phyloP scores from a whole-genome alignment of 768 basidiomycete genomes.

The Tricholoma sp. region DNA sequence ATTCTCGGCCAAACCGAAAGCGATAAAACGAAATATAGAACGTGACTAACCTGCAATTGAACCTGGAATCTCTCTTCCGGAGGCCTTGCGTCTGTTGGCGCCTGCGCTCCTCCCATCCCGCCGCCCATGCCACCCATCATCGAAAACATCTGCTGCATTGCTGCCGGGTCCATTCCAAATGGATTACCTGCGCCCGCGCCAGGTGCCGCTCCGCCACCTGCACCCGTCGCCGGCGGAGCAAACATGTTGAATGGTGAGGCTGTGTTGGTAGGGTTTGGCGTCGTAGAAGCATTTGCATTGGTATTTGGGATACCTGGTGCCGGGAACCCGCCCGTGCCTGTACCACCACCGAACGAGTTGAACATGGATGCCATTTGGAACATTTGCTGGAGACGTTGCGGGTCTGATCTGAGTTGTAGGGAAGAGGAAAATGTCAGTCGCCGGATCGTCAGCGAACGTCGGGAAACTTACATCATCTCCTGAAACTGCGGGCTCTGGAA shows the following conservation, averaged over 20 bases:
- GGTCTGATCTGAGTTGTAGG: constrained; percentile 52
- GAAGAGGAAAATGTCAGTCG: background rate
- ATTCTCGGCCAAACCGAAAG: background rate
- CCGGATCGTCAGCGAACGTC: background rate
- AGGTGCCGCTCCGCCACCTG: constrained; percentile 5
- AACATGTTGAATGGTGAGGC: constrained; percentile 21
- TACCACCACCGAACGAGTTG: constrained; percentile 10
- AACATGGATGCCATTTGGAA: constrained; percentile 66
- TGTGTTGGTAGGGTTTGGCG: background rate
- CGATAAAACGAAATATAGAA: background rate
- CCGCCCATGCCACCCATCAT: constrained; percentile 21
- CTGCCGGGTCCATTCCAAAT: constrained; percentile 34
- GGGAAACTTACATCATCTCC: constrained; percentile 58
- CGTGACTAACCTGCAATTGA: constrained; percentile 61
- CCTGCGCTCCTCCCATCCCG: constrained; percentile 29
- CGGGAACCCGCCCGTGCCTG: constrained; percentile 37
- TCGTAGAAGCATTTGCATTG: background rate
- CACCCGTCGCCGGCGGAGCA: background rate
- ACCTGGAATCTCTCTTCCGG: constrained; percentile 93
- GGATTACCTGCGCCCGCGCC: constrained; percentile 4
- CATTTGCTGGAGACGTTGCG: constrained; percentile 70
- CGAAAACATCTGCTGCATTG: constrained; percentile 41
- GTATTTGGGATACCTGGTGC: constrained; percentile 43
- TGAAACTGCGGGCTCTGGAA: constrained; percentile 75
- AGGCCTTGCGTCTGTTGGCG: constrained; percentile 64